Evolutionary conservation across 768 basidiomycete species (phyloP), one percentile per base, ranked within the genome.

Genomic region (Rhodotorula paludigena): DNA sequence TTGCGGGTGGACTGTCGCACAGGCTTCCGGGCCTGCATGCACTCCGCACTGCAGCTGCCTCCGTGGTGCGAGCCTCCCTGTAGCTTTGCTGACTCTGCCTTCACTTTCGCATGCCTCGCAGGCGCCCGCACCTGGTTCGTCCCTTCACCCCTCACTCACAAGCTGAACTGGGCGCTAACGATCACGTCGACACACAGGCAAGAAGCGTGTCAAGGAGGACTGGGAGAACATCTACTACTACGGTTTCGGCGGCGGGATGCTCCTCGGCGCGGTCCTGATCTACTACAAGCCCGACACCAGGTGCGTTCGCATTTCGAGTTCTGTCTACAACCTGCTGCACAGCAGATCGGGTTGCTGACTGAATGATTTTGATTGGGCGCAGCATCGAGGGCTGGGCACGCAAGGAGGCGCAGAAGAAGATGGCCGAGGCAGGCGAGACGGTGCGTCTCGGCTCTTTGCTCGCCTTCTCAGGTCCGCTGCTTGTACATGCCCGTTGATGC

Each of bases 181-280:
- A 16, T 0, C 3, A 3, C 14, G 16, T 2, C 18, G 20, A 20
- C 10, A 5, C 25, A 30, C 63, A 59, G 76, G 76, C 30, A 63
- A 73, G 60, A 79, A 79, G 73, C 74, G 80, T 54, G 72, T 75
- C 55, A 75, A 75, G 69, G 77, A 79, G 60, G 74, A 77, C 49
- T 80, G 79, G 79, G 80, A 80, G 76, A 74, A 67, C 57, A 79
- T 79, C 67, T 80, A 78, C 70, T 78, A 78, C 74, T 57, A 76
- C 47, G 79, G 79, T 18, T 77, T 80, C 72, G 77, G 77, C 60
- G 79, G 79, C 23, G 77, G 75, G 1, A 76, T 79, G 74, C 76
- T 74, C 2, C 66, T 80, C 35, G 78, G 75, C 23, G 76, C 73
- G 42, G 75, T 79, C 20, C 53, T 78, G 41, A 62, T 76, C 39